Percentiles rank a stretch among this genome's conserved stretches.
These are phyloP conservation scores for Gloeopeniophorella convolvens DNA, from an alignment of 768 basidiomycete genomes.

Conservation along the genomic window DNA sequence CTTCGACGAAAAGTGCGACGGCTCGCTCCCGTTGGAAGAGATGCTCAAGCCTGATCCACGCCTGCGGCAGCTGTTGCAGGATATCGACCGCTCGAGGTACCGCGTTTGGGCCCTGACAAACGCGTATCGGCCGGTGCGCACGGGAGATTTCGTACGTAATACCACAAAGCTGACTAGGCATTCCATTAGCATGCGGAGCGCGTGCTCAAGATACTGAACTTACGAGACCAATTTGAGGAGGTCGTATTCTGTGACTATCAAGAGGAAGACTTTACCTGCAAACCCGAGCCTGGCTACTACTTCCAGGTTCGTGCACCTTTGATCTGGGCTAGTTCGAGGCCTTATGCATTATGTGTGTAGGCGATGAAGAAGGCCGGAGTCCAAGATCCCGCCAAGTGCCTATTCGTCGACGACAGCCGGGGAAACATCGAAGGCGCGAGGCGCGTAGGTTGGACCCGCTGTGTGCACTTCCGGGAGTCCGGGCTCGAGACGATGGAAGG, in stretches of 20 bases:
- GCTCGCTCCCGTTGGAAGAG: slow-evolving; percentile 73
- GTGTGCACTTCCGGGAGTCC: slow-evolving; percentile 71
- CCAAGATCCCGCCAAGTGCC: slow-evolving; percentile 60
- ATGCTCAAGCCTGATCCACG: slow-evolving; percentile 62
- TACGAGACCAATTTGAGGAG: slow-evolving; percentile 68
- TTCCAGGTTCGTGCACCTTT: slow-evolving; percentile 38
- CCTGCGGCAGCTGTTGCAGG: slow-evolving; percentile 62
- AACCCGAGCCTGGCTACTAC: slow-evolving; percentile 74
- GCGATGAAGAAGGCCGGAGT: slow-evolving; percentile 59
- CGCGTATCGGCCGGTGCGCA: slow-evolving; percentile 63
- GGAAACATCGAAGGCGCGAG: slow-evolving; percentile 63
- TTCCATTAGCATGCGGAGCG: slow-evolving; percentile 65
- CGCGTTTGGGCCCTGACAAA: slow-evolving; percentile 87
- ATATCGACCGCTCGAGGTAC: slow-evolving; percentile 70
- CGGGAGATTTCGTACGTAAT: background rate
- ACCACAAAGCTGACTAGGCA: background rate
- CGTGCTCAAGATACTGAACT: slow-evolving; percentile 64
- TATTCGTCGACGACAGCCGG: slow-evolving; percentile 75
- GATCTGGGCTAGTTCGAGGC: background rate
- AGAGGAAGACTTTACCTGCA: slow-evolving; percentile 62
- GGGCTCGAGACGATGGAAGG: slow-evolving; percentile 60
- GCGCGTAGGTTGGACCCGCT: slow-evolving; percentile 61
- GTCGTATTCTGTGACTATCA: slow-evolving; percentile 77
- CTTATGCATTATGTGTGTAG: slow-evolving; percentile 30
- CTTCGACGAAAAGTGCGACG: slow-evolving; percentile 80